Conservation (phyloP, 2,329 filamentous ascomycete species). For the Fusarium secorum region DNA sequence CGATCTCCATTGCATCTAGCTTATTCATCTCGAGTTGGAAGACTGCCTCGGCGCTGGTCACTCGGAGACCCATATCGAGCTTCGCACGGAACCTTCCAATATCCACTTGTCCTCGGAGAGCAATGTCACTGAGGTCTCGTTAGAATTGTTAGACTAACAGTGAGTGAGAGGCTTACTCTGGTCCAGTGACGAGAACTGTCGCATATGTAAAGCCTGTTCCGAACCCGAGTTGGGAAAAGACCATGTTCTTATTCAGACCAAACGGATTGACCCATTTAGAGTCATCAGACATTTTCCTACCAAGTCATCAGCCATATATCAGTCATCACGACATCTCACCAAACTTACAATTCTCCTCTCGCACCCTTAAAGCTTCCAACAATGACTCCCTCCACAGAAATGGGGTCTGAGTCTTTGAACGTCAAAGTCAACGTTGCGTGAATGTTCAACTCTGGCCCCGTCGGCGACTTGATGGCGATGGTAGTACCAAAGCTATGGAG, state of each 20-base stretch:
- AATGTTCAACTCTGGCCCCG: background rate
- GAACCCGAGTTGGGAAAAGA: background rate
- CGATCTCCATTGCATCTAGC: background rate
- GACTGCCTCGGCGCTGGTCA: background rate
- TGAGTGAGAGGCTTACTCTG: background rate
- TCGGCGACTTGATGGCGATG: background rate
- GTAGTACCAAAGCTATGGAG: background rate
- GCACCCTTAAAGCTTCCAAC: background rate
- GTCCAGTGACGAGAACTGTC: background rate
- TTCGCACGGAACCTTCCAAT: background rate
- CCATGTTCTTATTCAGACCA: background rate
- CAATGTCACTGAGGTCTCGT: background rate
- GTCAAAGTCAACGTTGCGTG: background rate
- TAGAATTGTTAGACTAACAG: accelerated
- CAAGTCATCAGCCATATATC: background rate
- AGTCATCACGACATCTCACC: accelerated
- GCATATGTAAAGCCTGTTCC: background rate
- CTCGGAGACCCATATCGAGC: background rate
- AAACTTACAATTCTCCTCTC: background rate
- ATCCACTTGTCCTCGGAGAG: background rate
- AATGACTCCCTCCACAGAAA: background rate
- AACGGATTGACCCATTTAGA: background rate
- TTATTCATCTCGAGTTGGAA: background rate
- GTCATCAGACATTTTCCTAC: background rate
- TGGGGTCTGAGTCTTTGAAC: background rate